Evolutionary conservation across 345 rosid species (phyloP), one percentile per base, ranked within the genome.

Genomic region (Camelina hispida): DNA sequence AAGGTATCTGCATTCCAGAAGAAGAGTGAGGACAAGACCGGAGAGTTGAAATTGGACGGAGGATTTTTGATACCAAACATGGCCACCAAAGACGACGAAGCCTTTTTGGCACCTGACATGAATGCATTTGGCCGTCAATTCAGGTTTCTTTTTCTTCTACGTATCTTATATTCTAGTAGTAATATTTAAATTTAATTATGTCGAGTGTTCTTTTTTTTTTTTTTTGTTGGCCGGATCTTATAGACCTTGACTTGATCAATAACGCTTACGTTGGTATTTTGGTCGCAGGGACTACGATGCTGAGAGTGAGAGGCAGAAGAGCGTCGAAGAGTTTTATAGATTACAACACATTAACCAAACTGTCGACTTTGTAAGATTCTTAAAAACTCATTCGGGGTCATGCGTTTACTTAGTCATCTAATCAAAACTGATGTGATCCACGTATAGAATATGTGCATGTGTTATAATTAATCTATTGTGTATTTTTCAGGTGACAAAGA

Each of bases 321-420:
- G 80, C 11, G 90, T 87, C 2, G 85, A 85, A 77, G 87, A 86
- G 65, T 83, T 87, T 70, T 86, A 86, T 76, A 76, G 80, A 32
- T 25, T 58, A 65, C 91, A 89, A 25, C 95, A 87, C 81, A 83
- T 83, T 40, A 84, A 86, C 81, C 95, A 89, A 62, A 84, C 87
- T 11, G 86, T 79, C 15, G 87, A 87, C 62, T 87, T 84, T 61
- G 89, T 86, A 78, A 86, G 88, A 14, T 25, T 17, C 40, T 44
- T 2, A 5, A 34, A 51, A 60, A 18, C 16, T 48, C 30, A 44
- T 44, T 58, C 46, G 22, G 28, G 15, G 17, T 57, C 28, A 51
- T 50, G 13, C 37, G 1, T 62, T 12, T 47, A 16, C 17, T 46
- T 9, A n/a, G 20, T n/a, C 10, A 7, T 47, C 10, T 47, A 7